Evolutionary conservation across 2,329 filamentous ascomycete genomes (phyloP).

Genomic region (Fusarium beomiforme): DNA sequence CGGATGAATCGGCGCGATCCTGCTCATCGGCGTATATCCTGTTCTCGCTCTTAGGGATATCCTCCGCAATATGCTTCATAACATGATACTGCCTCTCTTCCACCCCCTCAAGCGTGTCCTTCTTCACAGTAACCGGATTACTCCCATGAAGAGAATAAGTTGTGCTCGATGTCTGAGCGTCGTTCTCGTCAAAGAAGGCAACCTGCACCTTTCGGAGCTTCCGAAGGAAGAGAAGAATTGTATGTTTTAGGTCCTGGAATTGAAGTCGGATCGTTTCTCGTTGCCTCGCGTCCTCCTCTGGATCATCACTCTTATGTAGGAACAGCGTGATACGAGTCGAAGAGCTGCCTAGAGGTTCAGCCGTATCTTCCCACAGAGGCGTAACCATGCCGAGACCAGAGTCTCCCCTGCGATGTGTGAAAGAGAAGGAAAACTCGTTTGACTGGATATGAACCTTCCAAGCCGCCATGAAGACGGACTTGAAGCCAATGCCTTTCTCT

Average conservation of each 20-base stretch:
- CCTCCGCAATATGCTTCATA: constrained; percentile 40
- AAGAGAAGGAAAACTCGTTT: constrained; percentile 55
- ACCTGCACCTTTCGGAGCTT: constrained; percentile 51
- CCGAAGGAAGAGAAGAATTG: constrained; percentile 54
- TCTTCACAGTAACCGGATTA: constrained; percentile 13
- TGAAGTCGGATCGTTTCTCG: constrained; percentile 46
- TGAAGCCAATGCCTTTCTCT: constrained; percentile 63
- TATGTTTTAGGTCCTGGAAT: constrained; percentile 51
- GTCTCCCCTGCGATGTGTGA: constrained; percentile 51
- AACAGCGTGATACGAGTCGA: constrained; percentile 52
- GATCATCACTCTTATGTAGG: constrained; percentile 45
- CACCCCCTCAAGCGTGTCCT: neutral
- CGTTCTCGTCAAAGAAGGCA: constrained; percentile 40
- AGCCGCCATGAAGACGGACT: constrained; percentile 60
- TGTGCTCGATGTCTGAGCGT: neutral
- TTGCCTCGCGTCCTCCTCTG: constrained; percentile 14
- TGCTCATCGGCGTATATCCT: constrained; percentile 44
- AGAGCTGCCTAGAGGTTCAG: constrained; percentile 9
- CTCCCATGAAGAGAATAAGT: constrained; percentile 17
- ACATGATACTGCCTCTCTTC: constrained; percentile 41
- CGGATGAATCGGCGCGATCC: constrained; percentile 37
- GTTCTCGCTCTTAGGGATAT: constrained; percentile 50
- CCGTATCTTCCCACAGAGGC: constrained; percentile 51
- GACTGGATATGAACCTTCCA: constrained; percentile 57
- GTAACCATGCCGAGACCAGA: constrained; percentile 63